A percentile compares a stretch with the other conserved stretches of the same genome.
These are phyloP conservation scores for Nicotiana undulata DNA, from an alignment of 257 asterid species.

Conservation along the genomic window DNA sequence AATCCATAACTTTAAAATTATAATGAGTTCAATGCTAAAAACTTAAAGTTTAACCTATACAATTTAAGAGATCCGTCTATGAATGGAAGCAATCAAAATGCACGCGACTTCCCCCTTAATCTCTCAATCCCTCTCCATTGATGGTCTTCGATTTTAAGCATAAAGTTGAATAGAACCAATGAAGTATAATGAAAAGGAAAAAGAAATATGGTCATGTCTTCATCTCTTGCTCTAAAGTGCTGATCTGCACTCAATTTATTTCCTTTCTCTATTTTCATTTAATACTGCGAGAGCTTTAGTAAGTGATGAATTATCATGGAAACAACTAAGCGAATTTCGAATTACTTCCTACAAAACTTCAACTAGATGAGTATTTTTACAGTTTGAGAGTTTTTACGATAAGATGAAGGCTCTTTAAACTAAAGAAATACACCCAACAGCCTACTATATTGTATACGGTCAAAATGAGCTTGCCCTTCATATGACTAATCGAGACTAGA, in stretches of 20 bases:
- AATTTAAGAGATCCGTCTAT: no score
- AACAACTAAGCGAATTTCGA: neutral
- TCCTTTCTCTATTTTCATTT: no score
- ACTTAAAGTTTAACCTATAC: no score
- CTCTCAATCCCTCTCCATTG: neutral
- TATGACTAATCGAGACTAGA: no score
- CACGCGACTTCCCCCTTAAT: neutral
- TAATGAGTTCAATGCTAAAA: no score
- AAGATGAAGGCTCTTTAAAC: neutral
- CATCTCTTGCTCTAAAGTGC: neutral
- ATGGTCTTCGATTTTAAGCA: neutral
- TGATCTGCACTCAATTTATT: no score
- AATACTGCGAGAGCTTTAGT: neutral
- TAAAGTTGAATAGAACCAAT: no score
- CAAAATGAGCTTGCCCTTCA: no score
- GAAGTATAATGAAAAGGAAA: no score
- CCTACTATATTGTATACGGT: neutral
- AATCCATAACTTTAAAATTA: no score
- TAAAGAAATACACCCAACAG: neutral
- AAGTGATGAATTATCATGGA: neutral
- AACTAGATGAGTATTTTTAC: neutral
- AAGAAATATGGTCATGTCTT: neutral
- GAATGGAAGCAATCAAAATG: neutral
- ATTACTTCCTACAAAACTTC: neutral
- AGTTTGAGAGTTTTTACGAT: neutral